Percentiles rank a stretch among this genome's conserved stretches.
These are phyloP conservation scores for Elongisporangium anandrum DNA, from an alignment of 352 stramenopile species.

Conservation along the genomic window DNA sequence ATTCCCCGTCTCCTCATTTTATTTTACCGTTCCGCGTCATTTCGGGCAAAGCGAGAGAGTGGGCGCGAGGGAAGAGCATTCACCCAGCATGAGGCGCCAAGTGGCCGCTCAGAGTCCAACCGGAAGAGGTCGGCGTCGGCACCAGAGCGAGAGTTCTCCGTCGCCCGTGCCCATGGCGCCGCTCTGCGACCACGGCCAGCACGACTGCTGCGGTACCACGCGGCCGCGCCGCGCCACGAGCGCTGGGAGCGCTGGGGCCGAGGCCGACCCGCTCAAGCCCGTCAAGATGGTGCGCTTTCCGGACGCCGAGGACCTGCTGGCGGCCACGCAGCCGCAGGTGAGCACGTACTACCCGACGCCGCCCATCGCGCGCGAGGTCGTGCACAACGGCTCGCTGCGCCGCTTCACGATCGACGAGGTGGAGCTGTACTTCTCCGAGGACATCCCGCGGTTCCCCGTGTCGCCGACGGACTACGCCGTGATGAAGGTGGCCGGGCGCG, in stretches of 20 bases:
- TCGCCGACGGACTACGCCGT: slow-evolving; percentile 35
- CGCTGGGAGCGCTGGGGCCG: background rate
- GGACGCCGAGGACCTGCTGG: slow-evolving; percentile 24
- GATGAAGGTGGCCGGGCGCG: slow-evolving; percentile 37
- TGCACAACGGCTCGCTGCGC: slow-evolving; percentile 38
- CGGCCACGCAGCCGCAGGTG: slow-evolving; percentile 18
- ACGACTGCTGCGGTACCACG: background rate
- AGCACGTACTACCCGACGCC: slow-evolving; percentile 51
- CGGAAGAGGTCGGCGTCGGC: background rate
- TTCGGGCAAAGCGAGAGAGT: background rate
- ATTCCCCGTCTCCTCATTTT: background rate
- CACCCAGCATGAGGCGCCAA: background rate
- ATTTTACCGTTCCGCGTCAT: background rate
- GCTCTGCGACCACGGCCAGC: background rate
- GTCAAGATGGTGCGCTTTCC: slow-evolving; percentile 50
- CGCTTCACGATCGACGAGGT: slow-evolving; percentile 62
- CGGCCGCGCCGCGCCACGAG: background rate
- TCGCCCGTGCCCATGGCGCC: background rate
- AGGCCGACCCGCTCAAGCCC: slow-evolving; percentile 7
- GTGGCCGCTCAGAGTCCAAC: background rate
- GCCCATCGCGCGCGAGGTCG: slow-evolving; percentile 18
- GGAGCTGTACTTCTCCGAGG: slow-evolving; percentile 60
- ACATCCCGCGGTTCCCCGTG: slow-evolving; percentile 28
- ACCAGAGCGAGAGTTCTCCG: background rate
- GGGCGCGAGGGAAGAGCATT: background rate